Percentiles rank a stretch among this genome's conserved stretches.
phyloP scores from a whole-genome alignment of 306 rosid genomes.

The Cercis canadensis region DNA sequence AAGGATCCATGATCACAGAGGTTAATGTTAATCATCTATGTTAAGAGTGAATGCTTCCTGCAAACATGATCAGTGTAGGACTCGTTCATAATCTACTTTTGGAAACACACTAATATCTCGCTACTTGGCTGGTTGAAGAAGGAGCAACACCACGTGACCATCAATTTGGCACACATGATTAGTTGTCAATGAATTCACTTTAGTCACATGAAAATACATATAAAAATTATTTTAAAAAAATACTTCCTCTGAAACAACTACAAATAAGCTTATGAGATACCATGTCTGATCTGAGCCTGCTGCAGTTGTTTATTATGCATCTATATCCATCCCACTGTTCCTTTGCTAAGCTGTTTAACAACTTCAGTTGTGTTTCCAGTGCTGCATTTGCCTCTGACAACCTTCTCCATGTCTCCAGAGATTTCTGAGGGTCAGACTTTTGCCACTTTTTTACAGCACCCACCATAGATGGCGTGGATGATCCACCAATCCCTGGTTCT shows the following conservation, averaged over 20 bases:
- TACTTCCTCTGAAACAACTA: conserved; percentile 27
- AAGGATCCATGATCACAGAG: too few species aligned
- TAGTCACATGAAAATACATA: conserved; percentile 20
- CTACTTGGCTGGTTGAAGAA: too few species aligned
- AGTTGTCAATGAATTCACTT: conserved; percentile 19
- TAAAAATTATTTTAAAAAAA: conserved; percentile 8
- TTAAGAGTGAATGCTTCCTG: background rate
- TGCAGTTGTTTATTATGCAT: conserved; percentile 62
- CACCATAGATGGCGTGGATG: conserved; percentile 97
- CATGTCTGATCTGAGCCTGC: conserved; percentile 74
- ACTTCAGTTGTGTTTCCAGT: conserved; percentile 73
- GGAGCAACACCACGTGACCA: background rate
- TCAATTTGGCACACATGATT: too few species aligned
- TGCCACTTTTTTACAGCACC: conserved; percentile 98
- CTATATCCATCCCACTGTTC: conserved; percentile 87
- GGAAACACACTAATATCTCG: background rate
- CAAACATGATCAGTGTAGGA: conserved; percentile 10
- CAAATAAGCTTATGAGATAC: conserved; percentile 48
- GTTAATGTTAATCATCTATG: too few species aligned
- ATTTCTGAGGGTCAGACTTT: conserved; percentile 74
- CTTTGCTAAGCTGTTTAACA: conserved; percentile 68
- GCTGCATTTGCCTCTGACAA: conserved; percentile 80
- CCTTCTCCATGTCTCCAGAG: conserved; percentile 81
- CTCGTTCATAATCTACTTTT: background rate
- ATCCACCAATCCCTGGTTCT: conserved; percentile 98